Conservation (phyloP, 2,329 filamentous ascomycete species). For the Thelonectria blattea region DNA sequence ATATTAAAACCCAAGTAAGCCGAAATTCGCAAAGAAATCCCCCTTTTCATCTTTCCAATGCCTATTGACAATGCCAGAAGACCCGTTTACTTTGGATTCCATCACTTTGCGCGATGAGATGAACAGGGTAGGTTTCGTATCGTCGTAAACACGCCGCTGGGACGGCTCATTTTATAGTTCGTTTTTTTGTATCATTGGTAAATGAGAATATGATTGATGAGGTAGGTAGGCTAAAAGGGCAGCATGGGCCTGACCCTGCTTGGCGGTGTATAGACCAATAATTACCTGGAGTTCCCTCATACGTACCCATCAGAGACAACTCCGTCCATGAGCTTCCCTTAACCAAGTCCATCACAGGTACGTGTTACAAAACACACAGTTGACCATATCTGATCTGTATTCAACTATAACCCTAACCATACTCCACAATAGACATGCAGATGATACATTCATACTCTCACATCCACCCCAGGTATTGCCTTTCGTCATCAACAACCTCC, state of each 20-base stretch:
- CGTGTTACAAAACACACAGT: constrained; percentile 9
- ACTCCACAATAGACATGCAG: constrained; percentile 39
- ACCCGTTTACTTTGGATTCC: neutral
- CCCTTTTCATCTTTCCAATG: neutral
- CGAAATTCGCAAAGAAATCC: neutral
- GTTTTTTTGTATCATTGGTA: neutral
- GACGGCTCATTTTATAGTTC: neutral
- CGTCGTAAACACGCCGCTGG: neutral
- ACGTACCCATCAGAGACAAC: neutral
- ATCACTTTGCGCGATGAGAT: neutral
- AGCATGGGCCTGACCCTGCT: neutral
- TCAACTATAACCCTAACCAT: constrained; percentile 35
- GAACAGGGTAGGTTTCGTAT: neutral
- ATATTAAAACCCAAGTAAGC: constrained; percentile 40
- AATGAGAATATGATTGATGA: neutral
- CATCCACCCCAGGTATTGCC: constrained; percentile 26
- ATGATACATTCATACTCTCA: constrained; percentile 34
- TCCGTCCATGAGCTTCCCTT: neutral
- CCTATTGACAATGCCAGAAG: neutral
- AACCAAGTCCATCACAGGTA: neutral
- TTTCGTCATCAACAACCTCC: constrained; percentile 18
- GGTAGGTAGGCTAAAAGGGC: neutral
- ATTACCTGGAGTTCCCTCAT: neutral
- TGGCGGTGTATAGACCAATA: neutral
- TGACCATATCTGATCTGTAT: constrained; percentile 37